Evolutionary conservation across 139 green algal genomes (phyloP).

Genomic region (Closterium sp.): DNA sequence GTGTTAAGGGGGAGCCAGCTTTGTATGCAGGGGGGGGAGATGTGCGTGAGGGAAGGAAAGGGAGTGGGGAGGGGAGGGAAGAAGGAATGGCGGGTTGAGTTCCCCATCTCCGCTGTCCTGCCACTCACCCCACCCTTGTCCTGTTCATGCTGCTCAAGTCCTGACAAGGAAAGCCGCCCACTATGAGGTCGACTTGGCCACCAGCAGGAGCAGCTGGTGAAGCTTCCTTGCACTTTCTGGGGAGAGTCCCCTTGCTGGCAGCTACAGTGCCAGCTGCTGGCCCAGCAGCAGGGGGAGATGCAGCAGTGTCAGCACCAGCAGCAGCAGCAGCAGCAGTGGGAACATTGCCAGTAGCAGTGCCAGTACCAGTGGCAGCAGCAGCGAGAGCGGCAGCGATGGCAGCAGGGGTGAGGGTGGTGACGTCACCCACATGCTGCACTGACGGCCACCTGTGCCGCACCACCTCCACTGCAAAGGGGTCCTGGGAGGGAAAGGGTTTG

Average conservation of each 20-base stretch:
- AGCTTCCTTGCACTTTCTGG: background rate
- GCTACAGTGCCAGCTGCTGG: too few relatives aligned
- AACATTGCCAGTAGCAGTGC: background rate
- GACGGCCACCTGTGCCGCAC: conserved; percentile 14
- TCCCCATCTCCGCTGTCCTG: too few relatives aligned
- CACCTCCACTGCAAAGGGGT: conserved; percentile 1
- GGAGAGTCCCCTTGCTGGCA: background rate
- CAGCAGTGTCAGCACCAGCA: conserved; percentile 5
- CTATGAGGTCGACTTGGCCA: conserved; percentile 15
- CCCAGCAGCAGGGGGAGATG: background rate
- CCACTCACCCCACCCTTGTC: background rate
- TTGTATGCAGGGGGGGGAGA: background rate
- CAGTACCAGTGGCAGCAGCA: too few relatives aligned
- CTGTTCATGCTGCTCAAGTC: conserved; percentile 26
- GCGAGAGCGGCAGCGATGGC: background rate
- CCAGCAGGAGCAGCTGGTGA: background rate
- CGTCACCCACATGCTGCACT: conserved; percentile 23
- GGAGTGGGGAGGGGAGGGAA: background rate
- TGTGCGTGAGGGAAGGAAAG: conserved; percentile 16
- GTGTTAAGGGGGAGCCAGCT: background rate
- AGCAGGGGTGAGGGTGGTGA: background rate
- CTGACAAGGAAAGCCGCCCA: conserved; percentile 39
- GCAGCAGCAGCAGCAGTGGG: background rate
- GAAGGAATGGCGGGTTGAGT: background rate
- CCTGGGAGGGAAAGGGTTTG: background rate